phyloP scores from a whole-genome alignment of 1,284 basidiomycete genomes.

The Ceratobasidium sp. region DNA sequence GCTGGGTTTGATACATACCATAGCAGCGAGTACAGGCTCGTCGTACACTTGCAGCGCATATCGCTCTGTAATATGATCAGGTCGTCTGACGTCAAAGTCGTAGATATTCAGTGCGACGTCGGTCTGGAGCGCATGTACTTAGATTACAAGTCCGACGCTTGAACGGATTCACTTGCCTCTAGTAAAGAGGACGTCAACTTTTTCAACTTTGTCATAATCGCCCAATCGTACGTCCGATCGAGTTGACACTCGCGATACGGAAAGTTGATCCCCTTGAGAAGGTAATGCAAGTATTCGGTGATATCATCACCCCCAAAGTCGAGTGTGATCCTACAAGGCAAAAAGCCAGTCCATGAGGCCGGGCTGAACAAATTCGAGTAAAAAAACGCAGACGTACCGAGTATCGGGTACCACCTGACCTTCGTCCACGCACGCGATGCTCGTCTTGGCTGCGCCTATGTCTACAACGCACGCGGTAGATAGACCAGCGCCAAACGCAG shows the following conservation, averaged over 20 bases:
- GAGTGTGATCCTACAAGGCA: slow-evolving; percentile 70
- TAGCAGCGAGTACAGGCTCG: slow-evolving; percentile 93
- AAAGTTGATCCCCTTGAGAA: slow-evolving; percentile 83
- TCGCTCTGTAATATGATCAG: slow-evolving; percentile 80
- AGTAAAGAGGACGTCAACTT: slow-evolving; percentile 79
- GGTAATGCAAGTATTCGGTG: slow-evolving; percentile 83
- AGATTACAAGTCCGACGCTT: background rate
- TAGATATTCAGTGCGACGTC: slow-evolving; percentile 88
- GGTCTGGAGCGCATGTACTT: slow-evolving; percentile 56
- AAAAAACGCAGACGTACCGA: slow-evolving; percentile 60
- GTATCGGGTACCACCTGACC: slow-evolving; percentile 89
- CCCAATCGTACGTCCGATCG: slow-evolving; percentile 80
- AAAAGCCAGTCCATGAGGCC: background rate
- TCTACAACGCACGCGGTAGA: slow-evolving; percentile 96
- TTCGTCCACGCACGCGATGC: slow-evolving; percentile 94
- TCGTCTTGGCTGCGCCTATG: slow-evolving; percentile 85
- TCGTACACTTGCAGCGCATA: slow-evolving; percentile 93
- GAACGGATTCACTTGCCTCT: slow-evolving; percentile 65
- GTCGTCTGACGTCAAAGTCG: slow-evolving; percentile 85
- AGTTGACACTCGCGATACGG: slow-evolving; percentile 88
- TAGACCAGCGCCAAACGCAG: slow-evolving; percentile 94
- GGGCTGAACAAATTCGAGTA: background rate
- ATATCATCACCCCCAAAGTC: slow-evolving; percentile 94
- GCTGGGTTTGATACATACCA: slow-evolving; percentile 61
- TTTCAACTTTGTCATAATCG: slow-evolving; percentile 88